Base-by-base conservation (phyloP, 2,329 filamentous ascomycete genomes). In the Lasiodiplodia citricola region DNA sequence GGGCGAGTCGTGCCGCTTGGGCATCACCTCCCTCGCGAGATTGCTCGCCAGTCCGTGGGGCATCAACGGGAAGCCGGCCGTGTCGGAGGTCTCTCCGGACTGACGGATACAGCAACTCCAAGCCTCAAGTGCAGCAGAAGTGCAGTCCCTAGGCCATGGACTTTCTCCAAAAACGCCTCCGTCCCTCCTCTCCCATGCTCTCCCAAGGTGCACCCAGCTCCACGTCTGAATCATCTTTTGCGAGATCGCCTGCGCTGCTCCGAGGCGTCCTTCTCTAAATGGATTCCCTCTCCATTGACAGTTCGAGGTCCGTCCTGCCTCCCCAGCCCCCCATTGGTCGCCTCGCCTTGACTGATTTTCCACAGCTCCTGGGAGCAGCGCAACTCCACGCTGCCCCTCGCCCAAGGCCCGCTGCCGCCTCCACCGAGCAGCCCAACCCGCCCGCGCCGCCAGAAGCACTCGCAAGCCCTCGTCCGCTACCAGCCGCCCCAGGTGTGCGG, bases 341-440 rank as follows among this genome's bases (percentile, higher is more conserved):
- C 58, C 58, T 63, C 44, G 28, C 18, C 58, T 23, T 13, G n/a
- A n/a, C 58, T 63, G 58, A 63, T 63, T 63, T 44, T 16, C 58
- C 18, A 35, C 58, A 63, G 58, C 44, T 63, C 58, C 4, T 63
- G 58, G 58, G 58, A 63, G 58, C 37, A 50, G 5, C 37, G 14
- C 16, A 14, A 16, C 57, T 28, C 57, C 57, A 31, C 57, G 57
- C 57, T 41, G 28, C 54, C 54, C 31, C 38, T 62, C 23, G 31
- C 57, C 57, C 57, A 62, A 47, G 57, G 57, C 57, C 57, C 57
- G 38, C 58, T 63, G 16, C 58, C 58, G 44, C 58, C 58, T 51
- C 44, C 58, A 18, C 57, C 57, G 13, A 50, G 25, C 28, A 35
- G 58, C 44, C 58, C 58, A 35, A 51, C 38, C 38, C 23, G 25